Evolutionary conservation across 2,329 filamentous ascomycete genomes (phyloP).

Genomic region (Fusarium clavum): DNA sequence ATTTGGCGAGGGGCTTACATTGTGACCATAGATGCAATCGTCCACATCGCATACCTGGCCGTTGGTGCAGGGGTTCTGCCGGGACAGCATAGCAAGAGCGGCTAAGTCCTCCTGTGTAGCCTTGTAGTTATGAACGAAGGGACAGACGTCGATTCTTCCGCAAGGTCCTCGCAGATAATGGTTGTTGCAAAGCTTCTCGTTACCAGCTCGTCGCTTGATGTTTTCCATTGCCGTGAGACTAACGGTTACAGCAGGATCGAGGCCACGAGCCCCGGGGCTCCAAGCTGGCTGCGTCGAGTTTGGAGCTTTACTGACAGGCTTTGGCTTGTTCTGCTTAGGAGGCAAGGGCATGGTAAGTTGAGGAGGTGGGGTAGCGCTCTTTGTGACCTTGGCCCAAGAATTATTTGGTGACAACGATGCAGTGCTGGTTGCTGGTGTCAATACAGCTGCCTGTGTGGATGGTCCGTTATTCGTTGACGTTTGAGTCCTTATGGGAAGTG

Average conservation of each 20-base stretch:
- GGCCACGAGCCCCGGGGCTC: constrained; percentile 65
- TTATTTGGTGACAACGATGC: constrained; percentile 44
- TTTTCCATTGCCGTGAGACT: constrained; percentile 62
- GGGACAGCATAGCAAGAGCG: constrained; percentile 66
- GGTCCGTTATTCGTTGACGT: constrained; percentile 23
- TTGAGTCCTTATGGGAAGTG: constrained; percentile 8
- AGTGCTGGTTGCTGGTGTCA: constrained; percentile 44
- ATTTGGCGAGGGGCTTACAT: constrained; percentile 57
- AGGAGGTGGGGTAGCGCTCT: constrained; percentile 57
- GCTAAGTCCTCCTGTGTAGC: constrained; percentile 65
- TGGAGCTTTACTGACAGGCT: constrained; percentile 35
- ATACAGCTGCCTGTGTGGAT: constrained; percentile 22
- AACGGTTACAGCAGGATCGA: constrained; percentile 64
- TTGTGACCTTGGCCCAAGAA: constrained; percentile 54
- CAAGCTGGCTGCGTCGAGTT: constrained; percentile 52
- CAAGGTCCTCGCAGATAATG: constrained; percentile 70
- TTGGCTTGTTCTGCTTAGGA: constrained; percentile 46
- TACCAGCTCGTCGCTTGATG: constrained; percentile 66
- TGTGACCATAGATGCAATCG: constrained; percentile 72
- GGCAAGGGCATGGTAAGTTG: constrained; percentile 54
- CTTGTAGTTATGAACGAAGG: constrained; percentile 68
- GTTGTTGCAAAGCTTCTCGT: constrained; percentile 71
- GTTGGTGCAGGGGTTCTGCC: constrained; percentile 67
- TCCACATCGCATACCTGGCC: constrained; percentile 69
- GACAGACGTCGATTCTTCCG: constrained; percentile 64